Evolutionary conservation across 768 basidiomycete genomes (phyloP), one percentile per base, ranked within the genome.

Genomic region (Lactarius pseudohatsudake): DNA sequence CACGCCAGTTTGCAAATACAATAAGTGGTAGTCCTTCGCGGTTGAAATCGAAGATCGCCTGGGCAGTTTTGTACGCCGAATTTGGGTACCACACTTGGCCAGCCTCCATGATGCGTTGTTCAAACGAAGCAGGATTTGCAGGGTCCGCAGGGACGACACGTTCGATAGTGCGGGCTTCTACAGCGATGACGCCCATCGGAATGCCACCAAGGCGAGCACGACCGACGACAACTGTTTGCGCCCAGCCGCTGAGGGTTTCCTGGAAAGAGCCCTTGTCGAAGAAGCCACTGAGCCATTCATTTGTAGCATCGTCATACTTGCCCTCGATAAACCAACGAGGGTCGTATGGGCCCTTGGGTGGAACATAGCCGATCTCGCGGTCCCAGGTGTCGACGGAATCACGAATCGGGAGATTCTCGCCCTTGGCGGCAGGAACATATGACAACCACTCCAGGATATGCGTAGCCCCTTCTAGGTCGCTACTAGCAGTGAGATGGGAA

Each of bases 21-120:
- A 98, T 96, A 66, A 99, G 83, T 4, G 97, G 97, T 16, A 99
- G 82, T 28, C 92, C 94, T 78, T 99, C 97, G 53, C 97, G 90
- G 79, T 96, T 91, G 82, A 98, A 93, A 79, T 99, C 97, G 77
- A 95, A 95, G 81, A 98, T 98, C 18, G 97, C 96, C 74, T 98
- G 97, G 9, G 96, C 97, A 9, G 97, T 99, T 84, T 99, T 99
- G 82, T 97, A 96, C 7, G 97, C 96, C 6, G 94, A 96, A 78
- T 99, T 98, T 41, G 97, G 97, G 77, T 98, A 98, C 97, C 97
- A 99, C 30, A 98, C 97, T 78, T 96, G 94, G 71, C 97, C 97
- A n/a, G 97, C 97, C 76, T 98, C 96, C 90, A 98, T 96, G 77
- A 98, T 94, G 72, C 90, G 90, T 74, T 96, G 96, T 77, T 99